A percentile compares a stretch with the other conserved stretches of the same genome.
These are phyloP conservation scores for Silene conica DNA, from an alignment of 148 eudicot species.

Conservation along the genomic window DNA sequence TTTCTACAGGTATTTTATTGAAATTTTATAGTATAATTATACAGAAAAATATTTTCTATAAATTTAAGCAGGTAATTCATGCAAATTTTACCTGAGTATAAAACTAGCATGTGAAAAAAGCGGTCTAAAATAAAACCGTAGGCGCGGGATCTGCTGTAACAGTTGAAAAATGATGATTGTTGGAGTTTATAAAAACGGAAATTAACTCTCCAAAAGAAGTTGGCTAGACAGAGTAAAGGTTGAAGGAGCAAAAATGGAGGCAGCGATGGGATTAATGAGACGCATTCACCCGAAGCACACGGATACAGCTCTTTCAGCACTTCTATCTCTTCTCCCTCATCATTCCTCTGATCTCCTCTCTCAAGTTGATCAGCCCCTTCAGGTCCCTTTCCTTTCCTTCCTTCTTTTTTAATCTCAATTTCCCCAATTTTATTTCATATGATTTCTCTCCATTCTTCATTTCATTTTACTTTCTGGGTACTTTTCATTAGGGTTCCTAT, in stretches of 20 bases:
- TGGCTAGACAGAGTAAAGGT: background rate
- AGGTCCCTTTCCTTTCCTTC: conserved; percentile 38
- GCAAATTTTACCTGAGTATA: too few species aligned
- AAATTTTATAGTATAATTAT: too few species aligned
- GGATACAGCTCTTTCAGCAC: conserved; percentile 84
- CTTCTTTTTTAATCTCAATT: background rate
- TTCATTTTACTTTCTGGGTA: background rate
- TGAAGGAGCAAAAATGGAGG: conserved; percentile 52
- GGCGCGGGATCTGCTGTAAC: too few species aligned
- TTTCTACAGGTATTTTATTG: too few species aligned
- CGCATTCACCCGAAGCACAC: conserved; percentile 79
- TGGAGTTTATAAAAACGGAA: too few species aligned
- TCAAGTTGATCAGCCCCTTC: conserved; percentile 98
- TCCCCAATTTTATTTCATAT: background rate
- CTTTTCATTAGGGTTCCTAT: background rate
- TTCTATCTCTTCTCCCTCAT: conserved; percentile 71
- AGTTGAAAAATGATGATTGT: too few species aligned
- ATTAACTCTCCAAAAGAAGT: too few species aligned
- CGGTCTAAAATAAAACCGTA: too few species aligned
- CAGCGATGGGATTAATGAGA: conserved; percentile 97
- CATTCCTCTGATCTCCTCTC: conserved; percentile 92
- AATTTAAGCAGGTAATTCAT: too few species aligned
- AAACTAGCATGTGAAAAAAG: too few species aligned
- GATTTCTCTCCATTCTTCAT: background rate
- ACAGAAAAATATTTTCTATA: too few species aligned